Base-by-base conservation (phyloP, 1,284 basidiomycete species). In the Cronartium ribicola region DNA sequence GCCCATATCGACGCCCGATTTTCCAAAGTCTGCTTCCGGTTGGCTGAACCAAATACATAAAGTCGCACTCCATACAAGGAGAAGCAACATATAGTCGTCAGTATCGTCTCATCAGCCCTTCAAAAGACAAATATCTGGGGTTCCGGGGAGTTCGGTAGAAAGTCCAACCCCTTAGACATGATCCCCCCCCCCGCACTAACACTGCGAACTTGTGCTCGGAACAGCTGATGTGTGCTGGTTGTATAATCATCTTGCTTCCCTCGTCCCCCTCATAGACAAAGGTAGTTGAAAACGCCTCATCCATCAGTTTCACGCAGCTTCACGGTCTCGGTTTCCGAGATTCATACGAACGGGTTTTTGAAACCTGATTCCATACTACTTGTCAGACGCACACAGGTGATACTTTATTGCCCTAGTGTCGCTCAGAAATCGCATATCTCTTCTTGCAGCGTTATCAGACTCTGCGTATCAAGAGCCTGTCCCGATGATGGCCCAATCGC, bases 321-420 rank as follows among this genome's bases (percentile, higher is more conserved):
- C 51, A 6, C n/a, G 17, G n/a, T n/a, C 51, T 55, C 51, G 51
- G 51, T 55, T 55, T 55, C 51, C 51, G 51, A 55, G 51, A 55
- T 55, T 20, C 51, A n/a, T 29, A 29, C 29, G 29, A 29, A 29
- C 29, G 29, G 29, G 29, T 29, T 55, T 55, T 55, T 55, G 51
- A 55, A 55, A 55, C 29, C 29, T 29, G 29, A 29, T 29, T 29
- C 29, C 29, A 29, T 29, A 29, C 29, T 29, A 29, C 29, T 29
- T 29, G 29, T 29, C 29, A 29, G 29, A 29, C 29, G 29, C 29
- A 29, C 29, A 29, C 29, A 29, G 29, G 29, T 29, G 29, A 29
- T 29, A 29, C 29, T 29, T 29, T 29, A 29, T 29, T 29, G 29
- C 29, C 29, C 29, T 29, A 29, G 29, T 29, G 29, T 2, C 29